phyloP scores from a whole-genome alignment of 495 filamentous ascomycete genomes.

The Venustampulla echinocandica region DNA sequence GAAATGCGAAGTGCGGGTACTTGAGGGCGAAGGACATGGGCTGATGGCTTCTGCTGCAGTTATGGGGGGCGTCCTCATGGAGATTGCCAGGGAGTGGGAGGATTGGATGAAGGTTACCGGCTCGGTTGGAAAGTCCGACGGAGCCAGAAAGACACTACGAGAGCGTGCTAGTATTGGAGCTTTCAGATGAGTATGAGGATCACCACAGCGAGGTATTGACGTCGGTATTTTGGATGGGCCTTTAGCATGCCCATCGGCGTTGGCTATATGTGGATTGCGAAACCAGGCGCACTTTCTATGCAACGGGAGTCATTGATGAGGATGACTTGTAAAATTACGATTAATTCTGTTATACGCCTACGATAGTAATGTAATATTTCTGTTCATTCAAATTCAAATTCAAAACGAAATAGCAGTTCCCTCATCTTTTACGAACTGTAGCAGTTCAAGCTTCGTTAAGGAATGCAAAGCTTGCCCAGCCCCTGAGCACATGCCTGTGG shows the following conservation, averaged over 20 bases:
- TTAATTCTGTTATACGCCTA: not conserved
- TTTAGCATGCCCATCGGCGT: not conserved
- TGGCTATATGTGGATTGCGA: not conserved
- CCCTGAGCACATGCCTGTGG: too few relatives aligned
- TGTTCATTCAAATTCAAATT: not conserved
- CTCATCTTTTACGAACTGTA: not conserved
- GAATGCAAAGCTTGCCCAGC: too few relatives aligned
- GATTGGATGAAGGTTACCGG: conserved; percentile 63
- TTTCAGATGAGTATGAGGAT: conserved; percentile 16
- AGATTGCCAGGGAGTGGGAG: conserved; percentile 91
- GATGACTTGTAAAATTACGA: not conserved
- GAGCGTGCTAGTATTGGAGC: conserved; percentile 23
- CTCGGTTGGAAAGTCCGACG: conserved; percentile 3
- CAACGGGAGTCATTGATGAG: not conserved
- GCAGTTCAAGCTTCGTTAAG: not conserved
- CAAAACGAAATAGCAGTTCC: too few relatives aligned
- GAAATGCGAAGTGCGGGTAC: conserved; percentile 78
- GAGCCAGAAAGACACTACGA: conserved; percentile 13
- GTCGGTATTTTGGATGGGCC: conserved; percentile 1
- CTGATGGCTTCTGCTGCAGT: conserved; percentile 91
- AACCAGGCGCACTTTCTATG: not conserved
- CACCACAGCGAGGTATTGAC: not conserved
- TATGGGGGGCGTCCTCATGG: conserved; percentile 87
- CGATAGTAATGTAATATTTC: not conserved
- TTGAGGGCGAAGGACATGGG: conserved; percentile 91